A percentile compares a stretch with the other conserved stretches of the same genome.
Conservation (phyloP, 805 yeast genomes). For the Schwanniomyces polymorphus region DNA sequence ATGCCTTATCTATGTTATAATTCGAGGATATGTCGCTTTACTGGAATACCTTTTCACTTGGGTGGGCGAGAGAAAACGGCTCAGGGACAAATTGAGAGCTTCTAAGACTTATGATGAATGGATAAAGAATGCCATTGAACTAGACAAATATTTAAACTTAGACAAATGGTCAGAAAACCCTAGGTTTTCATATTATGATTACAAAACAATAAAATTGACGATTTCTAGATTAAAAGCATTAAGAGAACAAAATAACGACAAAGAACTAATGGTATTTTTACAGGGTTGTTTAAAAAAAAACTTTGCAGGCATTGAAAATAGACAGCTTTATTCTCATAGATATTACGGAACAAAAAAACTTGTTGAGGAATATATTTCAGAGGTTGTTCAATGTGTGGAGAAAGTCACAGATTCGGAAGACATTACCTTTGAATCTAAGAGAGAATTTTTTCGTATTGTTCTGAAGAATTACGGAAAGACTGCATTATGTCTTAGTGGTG, state of each 20-base stretch:
- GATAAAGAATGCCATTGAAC: slow-evolving; percentile 53
- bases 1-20: slow-evolving; percentile 47
- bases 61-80: slow-evolving; percentile 53
- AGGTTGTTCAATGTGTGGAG: slow-evolving; percentile 50
- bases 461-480: slow-evolving; percentile 69
- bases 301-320: slow-evolving; percentile 78
- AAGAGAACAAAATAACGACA: slow-evolving; percentile 31
- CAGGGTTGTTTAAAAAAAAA: slow-evolving; percentile 70
- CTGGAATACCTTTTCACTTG: slow-evolving; percentile 62
- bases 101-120: slow-evolving; percentile 61
- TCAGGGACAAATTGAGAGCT: slow-evolving; percentile 49
- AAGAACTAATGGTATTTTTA: slow-evolving; percentile 53
- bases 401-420: slow-evolving; percentile 37
- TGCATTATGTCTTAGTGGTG: slow-evolving; percentile 74
- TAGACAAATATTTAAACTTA: slow-evolving; percentile 60
- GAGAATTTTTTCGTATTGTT: slow-evolving; percentile 54
- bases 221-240: slow-evolving; percentile 40
- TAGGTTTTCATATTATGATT: slow-evolving; percentile 67
- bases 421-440: slow-evolving; percentile 43
- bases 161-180: slow-evolving; percentile 65
- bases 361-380: slow-evolving; percentile 53
- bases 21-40: slow-evolving; percentile 61
- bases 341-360: slow-evolving; percentile 72
- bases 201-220: slow-evolving; percentile 53
- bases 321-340: slow-evolving; percentile 68